Conservation (phyloP, 257 asterid species). For the Jasminum sambac region DNA sequence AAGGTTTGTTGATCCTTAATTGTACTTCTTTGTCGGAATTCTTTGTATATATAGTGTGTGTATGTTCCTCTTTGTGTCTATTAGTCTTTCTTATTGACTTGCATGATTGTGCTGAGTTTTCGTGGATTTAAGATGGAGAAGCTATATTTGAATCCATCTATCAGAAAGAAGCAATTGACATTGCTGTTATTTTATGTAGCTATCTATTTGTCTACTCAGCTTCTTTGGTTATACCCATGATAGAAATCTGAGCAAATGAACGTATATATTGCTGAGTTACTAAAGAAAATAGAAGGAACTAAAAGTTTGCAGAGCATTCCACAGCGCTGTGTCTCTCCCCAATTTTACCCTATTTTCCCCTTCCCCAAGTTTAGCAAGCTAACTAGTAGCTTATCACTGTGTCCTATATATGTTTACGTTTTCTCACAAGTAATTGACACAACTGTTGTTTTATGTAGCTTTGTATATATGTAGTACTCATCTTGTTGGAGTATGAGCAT, state of each 20-base stretch:
- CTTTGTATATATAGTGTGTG: neutral
- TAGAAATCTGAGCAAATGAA: no score
- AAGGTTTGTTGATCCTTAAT: conserved; percentile 47
- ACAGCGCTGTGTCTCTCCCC: no score
- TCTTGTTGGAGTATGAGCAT: conserved; percentile 10
- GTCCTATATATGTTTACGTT: no score
- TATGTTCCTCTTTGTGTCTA: neutral
- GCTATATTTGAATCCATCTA: conserved; percentile 6
- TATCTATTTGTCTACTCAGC: neutral
- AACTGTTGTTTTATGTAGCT: conserved; percentile 9
- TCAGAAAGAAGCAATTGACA: conserved; percentile 6
- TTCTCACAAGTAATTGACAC: neutral
- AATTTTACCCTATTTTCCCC: no score
- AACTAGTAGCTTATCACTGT: no score
- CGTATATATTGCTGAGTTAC: no score
- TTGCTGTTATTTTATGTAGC: conserved; percentile 3
- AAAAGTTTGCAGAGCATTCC: no score
- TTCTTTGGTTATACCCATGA: neutral
- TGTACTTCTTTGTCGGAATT: conserved; percentile 3
- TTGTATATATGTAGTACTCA: neutral
- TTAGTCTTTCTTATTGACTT: conserved; percentile 4
- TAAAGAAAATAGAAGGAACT: no score
- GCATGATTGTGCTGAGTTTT: neutral
- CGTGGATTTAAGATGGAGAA: conserved; percentile 9
- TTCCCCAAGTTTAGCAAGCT: no score